Evolutionary conservation across 225 moss, liverwort and hornwort species (phyloP).

Genomic region (Pseudoscleropodium purum): DNA sequence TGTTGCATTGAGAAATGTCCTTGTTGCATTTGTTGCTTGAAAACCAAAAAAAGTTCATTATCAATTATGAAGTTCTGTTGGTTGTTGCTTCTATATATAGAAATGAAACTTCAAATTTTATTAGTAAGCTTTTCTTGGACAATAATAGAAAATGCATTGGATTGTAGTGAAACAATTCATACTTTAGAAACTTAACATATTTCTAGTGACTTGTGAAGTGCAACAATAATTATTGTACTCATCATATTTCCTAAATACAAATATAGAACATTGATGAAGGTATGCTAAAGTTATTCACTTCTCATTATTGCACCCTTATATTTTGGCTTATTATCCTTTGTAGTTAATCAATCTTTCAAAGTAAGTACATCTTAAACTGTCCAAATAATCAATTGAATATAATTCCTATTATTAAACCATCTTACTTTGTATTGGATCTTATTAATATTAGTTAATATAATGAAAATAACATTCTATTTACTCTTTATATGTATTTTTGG

Average conservation of each 20-base stretch:
- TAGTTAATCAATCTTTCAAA: not conserved
- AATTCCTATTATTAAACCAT: no score
- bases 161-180: not conserved
- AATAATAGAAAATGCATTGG: not conserved
- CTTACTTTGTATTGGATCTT: not conserved
- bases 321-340: not conserved
- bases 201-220: not conserved
- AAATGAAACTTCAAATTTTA: not conserved
- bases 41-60: not conserved
- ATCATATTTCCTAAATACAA: no score
- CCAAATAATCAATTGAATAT: rapidly evolving
- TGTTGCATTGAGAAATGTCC: not conserved
- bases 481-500: not conserved
- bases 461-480: not conserved
- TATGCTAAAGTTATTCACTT: not conserved
- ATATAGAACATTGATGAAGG: no score
- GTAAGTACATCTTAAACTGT: not conserved
- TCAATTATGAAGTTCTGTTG: not conserved
- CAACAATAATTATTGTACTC: not conserved
- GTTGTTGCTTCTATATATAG: not conserved
- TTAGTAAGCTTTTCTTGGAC: not conserved
- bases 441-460: not conserved
- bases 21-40: not conserved
- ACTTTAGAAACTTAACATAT: no score
- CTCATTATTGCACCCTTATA: no score